Base-by-base conservation (phyloP, 2,329 filamentous ascomycete species). In the Myotisia sp. region DNA sequence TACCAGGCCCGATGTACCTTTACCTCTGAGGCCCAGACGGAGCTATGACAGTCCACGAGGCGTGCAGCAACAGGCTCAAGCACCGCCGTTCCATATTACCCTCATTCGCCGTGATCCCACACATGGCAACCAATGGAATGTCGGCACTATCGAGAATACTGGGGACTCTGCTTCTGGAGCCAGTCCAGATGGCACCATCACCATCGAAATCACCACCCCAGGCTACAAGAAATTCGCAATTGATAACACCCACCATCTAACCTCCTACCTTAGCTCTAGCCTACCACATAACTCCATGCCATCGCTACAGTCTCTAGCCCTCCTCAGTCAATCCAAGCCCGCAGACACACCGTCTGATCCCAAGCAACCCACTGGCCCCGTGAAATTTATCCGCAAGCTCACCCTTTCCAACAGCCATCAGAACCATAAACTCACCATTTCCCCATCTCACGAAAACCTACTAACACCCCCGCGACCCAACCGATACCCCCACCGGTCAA, bases 91-190 rank as follows among this genome's bases (percentile, higher is more conserved):
- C 33, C 51, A 52, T 36, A 53, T 65, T 29, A 76, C 73, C 0
- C 54, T 86, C 9, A 83, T 85, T 46, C 74, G 80, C n/a, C 71
- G 79, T 42, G 76, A 85, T 50, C 77, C 77, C 1, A 64, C 68
- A 14, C 71, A 75, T 6, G 73, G 74, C 5, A 65, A 65, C 36
- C 80, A 85, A 52, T 84, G 79, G 78, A 85, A 85, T 48, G 68
- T 85, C 8, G 80, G 75, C 14, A 74, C 66, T 36, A 67, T 84
- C 31, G 67, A 65, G 26, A 59, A 54, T 27, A 47, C 49, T 22
- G 47, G 41, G 22, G 32, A 24, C 26, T 13, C 39, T 29, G 27
- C 29, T 43, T 29, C 39, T 10, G 37, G 41, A 19, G 35, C 31
- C 17, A 26, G 40, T 23, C 29, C 21, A 24, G 46, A 44, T 33